phyloP scores from a whole-genome alignment of 2,329 filamentous ascomycete species.

The Seiridium cupressi region DNA sequence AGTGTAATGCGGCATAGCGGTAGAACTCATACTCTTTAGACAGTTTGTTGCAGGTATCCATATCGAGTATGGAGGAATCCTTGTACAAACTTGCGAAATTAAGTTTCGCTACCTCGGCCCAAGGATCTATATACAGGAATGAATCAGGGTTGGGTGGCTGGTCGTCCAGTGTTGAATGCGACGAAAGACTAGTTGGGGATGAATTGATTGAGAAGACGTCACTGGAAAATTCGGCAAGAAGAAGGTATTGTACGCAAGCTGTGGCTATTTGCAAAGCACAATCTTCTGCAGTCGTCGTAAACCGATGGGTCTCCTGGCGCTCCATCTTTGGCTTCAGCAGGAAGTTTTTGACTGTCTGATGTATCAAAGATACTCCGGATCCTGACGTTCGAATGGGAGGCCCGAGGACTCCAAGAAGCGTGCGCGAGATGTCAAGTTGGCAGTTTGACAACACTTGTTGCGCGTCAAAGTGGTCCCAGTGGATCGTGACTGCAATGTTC shows the following conservation, averaged over 20 bases:
- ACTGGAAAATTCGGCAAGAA: constrained; percentile 29
- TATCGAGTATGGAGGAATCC: constrained; percentile 19
- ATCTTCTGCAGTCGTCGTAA: constrained; percentile 10
- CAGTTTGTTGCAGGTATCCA: constrained; percentile 21
- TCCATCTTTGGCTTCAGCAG: constrained; percentile 14
- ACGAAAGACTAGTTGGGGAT: background rate
- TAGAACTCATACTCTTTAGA: constrained; percentile 27
- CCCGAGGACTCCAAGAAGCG: constrained; percentile 28
- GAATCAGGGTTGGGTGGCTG: background rate
- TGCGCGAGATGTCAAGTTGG: constrained; percentile 25
- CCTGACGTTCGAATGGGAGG: constrained; percentile 30
- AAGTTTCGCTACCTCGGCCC: constrained; percentile 10
- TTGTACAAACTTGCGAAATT: constrained; percentile 21
- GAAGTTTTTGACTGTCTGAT: constrained; percentile 35
- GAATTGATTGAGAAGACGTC: constrained; percentile 21
- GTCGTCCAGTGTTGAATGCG: background rate
- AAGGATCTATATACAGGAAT: background rate
- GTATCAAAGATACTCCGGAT: constrained; percentile 30
- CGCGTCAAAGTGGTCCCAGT: constrained; percentile 19
- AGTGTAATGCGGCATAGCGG: constrained; percentile 34
- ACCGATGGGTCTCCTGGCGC: background rate
- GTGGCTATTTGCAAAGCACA: constrained; percentile 15
- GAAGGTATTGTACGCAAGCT: constrained; percentile 24
- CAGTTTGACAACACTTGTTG: constrained; percentile 21
- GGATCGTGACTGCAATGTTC: constrained; percentile 27